Evolutionary conservation across 345 rosid species (phyloP), one percentile per base, ranked within the genome.

Genomic region (Rhodamnia argentea): DNA sequence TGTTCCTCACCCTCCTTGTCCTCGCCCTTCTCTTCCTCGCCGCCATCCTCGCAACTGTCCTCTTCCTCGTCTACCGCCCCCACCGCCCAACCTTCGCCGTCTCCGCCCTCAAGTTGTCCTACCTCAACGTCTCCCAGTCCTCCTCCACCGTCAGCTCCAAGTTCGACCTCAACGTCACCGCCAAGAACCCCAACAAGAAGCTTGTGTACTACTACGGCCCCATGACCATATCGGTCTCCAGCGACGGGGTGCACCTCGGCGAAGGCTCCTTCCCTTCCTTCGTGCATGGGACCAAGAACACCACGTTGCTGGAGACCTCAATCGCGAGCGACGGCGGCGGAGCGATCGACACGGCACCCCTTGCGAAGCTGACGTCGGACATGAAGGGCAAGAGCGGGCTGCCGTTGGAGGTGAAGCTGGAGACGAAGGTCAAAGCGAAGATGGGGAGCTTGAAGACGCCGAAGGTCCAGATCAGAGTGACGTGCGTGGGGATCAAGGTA

Each of bases 171-270:
- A 88, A 89, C 88, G 88, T 95, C 83, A 89, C 93, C 58, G 89
- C 99, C 10, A 90, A 82, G 88, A 96, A 96, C 94, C 96, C 98
- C 0, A 96, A 96, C 92, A 95, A 94, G 60, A 93, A 94, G 83
- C 83, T 95, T 26, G 92, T 92, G 15, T 96, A 87, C 90, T 78
- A 52, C 86, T 96, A 96, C 87, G 89, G 90, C 75, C 90, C 84
- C 40, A 83, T 89, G 27, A 56, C 91, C 52, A 86, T 95, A 74
- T 84, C 95, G 0, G 83, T 94, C 60, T 42, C 84, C 32, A 83
- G 88, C 0, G 89, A 87, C 18, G 95, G 90, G 27, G 93, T 95
- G 55, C 44, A 57, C 26, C 74, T 95, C 52, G 99, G 99, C 10
- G 85, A 87, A 3, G 98, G 97, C 1, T 27, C 86, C 27, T 52